Base-by-base conservation (phyloP, 768 basidiomycete species). In the Calocybe indica region DNA sequence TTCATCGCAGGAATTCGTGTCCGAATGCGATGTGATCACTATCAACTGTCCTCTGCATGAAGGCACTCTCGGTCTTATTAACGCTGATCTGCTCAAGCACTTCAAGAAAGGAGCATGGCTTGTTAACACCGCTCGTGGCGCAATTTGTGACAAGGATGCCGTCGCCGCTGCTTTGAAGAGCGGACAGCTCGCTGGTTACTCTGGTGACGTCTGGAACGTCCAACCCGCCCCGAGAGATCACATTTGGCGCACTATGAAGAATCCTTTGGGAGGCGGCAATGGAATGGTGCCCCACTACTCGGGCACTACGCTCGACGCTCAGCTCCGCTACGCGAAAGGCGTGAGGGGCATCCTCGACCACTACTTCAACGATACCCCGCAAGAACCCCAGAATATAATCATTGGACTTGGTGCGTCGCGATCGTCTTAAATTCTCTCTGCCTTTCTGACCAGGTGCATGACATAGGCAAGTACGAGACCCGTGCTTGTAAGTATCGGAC, bases 91-190 rank as follows among this genome's bases (percentile, higher is more conserved):
- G 36, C 72, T 94, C 56, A 77, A 78, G 64, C 86, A 89, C 69
- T 86, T 94, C 78, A 95, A 95, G 78, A 85, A 87, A 63, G 92
- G 90, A 42, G 79, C 91, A 11, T 92, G 87, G 86, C 80, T 94
- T 58, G 85, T 95, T 60, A 95, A 95, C 78, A 92, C 90, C 29
- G 89, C 90, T 44, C 88, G 91, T 55, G 92, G 92, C 38, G 92
- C 92, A 37, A 92, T 95, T 58, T 91, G 88, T 62, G 83, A 90
- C 67, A 82, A 82, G 55, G 81, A 91, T 52, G 90, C 81, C 37
- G 84, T 94, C 50, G 82, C 84, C 4, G 81, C 62, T 0, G 90
- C 92, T 9, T 62, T 95, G 47, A 73, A 79, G 69, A 82, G 76
- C 45, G 92, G 92, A 12, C 86, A 89, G 30, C 64, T 94, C 52